Base-by-base conservation (phyloP, 768 basidiomycete species). In the Trametes punicea region DNA sequence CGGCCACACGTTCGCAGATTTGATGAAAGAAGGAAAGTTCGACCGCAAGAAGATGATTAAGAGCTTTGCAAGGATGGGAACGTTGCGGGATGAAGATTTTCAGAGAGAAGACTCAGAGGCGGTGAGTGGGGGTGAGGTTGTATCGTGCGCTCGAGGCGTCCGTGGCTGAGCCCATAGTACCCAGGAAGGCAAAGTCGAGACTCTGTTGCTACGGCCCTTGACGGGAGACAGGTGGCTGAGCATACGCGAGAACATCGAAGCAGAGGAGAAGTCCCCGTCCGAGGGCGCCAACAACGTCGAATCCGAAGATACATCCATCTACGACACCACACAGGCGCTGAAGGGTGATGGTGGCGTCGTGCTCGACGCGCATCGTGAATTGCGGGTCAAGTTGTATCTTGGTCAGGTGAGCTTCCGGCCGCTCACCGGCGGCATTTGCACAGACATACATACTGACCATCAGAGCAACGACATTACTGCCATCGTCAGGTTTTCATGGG, bases 21-120 rank as follows among this genome's bases (percentile, higher is more conserved):
- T 79, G 21, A 90, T 86, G 61, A 65, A 61, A 57, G 75, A 71
- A 39, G 84, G 78, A 10, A 75, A 64, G 61, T 91, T 88, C 86
- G 91, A 93, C 68, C 76, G 71, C 42, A 70, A 69, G 54, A 93
- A 92, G 76, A 92, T 93, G 91, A 83, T 93, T 46, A 72, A 77
- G 47, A 80, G 79, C 55, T 93, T 92, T 71, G 87, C 87, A 1
- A 77, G 80, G 59, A 70, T 93, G 70, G 82, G 81, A 5, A 65
- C 68, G 4, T 62, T 68, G 13, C 70, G 69, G 6, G 70, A 71
- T 5, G 64, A 66, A 6, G 63, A 64, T 5, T 62, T 74, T 16
- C 65, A 62, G 51, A 73, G 71, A 47, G 68, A 68, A 30, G 68
- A 68, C 9, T 63, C 67, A 15, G 67, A 72, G n/a, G 69, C 73